Evolutionary conservation across 192 early-diverging fungal genomes (phyloP).

Genomic region (Thamnidium elegans): DNA sequence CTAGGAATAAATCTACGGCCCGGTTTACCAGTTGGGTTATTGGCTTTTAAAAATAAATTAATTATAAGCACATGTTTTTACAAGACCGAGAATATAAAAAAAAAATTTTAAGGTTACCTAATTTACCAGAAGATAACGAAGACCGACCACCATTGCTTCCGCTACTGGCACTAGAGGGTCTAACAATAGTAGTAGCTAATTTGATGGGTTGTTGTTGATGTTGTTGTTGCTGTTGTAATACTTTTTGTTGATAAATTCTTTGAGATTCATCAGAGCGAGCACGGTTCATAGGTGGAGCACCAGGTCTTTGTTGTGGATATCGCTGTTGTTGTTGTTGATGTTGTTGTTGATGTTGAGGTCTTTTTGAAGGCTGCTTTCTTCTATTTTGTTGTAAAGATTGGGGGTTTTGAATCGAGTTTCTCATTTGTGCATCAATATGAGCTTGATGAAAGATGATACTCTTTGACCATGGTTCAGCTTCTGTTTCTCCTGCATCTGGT

Average conservation of each 20-base stretch:
- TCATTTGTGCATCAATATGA: slow-evolving; percentile 22
- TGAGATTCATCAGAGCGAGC: background rate
- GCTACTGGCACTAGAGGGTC: background rate
- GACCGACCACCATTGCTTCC: background rate
- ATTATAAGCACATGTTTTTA: too few relatives aligned
- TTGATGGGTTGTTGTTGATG: background rate
- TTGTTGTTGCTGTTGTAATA: background rate
- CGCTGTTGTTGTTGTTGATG: slow-evolving; percentile 14
- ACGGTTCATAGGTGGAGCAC: background rate
- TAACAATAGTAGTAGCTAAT: background rate
- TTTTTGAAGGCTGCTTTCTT: slow-evolving; percentile 11
- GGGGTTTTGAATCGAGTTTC: slow-evolving; percentile 8
- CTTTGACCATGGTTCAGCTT: slow-evolving; percentile 35
- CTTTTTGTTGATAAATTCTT: background rate
- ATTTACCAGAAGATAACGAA: background rate
- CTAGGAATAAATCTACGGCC: slow-evolving; percentile 12
- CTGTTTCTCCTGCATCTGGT: slow-evolving; percentile 30
- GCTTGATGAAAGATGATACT: slow-evolving; percentile 35
- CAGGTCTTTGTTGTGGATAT: background rate
- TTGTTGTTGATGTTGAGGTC: slow-evolving; percentile 11
- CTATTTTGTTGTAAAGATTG: slow-evolving; percentile 8
- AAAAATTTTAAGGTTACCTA: background rate
- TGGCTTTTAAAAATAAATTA: background rate
- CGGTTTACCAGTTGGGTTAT: background rate
- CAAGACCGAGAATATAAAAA: too few relatives aligned